Base-by-base conservation (phyloP, 208 protist genomes). In the Wallacemonas sp. region DNA sequence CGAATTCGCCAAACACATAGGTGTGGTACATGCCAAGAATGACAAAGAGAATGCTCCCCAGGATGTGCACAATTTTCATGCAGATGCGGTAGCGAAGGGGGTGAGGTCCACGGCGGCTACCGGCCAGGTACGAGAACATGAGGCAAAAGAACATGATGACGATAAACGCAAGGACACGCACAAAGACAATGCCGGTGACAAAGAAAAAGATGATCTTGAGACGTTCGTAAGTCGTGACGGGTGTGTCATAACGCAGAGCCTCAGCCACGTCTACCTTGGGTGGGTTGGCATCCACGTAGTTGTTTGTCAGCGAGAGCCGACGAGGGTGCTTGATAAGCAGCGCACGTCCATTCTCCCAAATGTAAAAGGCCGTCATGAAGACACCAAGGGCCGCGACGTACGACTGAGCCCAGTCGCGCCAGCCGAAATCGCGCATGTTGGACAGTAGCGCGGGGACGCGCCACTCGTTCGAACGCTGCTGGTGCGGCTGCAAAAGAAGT, bases 181-280 rank as follows among this genome's bases (percentile, higher is more conserved):
- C 33, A 54, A 90, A 77, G 4, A 81, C 52, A 26, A 94, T 68
- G n/a, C 87, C 87, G 17, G 81, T 86, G 1, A 81, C 30, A 3
- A 75, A 54, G 39, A 96, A 93, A 38, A 90, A 87, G 21, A 66
- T 24, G 6, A 87, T 60, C 39, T 96, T 96, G 12, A 82, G 19
- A 26, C 66, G 58, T 60, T 94, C 85, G 71, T 94, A 94, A 6
- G 54, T 37, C 15, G 57, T 83, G 58, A 84, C 62, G n/a, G 89
- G 85, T 1, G 85, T 94, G 60, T 92, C 85, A 63, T 94, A 92
- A 33, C 63, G 61, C 19, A 94, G 78, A 5, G 89, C 85, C 15
- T 78, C 71, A 39, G 82, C 66, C 13, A 76, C 76, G 39, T 76
- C 75, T 27, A 83, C 83, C 42, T 85, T 71, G 0, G 68, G 53